Base-by-base conservation (phyloP, 768 basidiomycete genomes). In the Boletus rex-veris region DNA sequence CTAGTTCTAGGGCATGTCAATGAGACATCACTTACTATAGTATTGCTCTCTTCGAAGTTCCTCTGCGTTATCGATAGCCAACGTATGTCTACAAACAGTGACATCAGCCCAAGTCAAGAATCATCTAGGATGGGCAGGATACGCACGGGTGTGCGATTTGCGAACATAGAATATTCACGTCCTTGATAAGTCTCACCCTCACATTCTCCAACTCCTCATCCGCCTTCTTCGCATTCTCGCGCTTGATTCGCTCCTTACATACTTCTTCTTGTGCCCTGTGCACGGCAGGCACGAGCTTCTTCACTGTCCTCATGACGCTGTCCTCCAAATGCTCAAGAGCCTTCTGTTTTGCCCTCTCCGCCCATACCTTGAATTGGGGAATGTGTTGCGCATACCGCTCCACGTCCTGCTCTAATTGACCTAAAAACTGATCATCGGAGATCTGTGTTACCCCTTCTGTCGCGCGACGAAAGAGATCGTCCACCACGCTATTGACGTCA, bases 391-490 rank as follows among this genome's bases (percentile, higher is more conserved):
- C 9, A 19, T 49, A 33, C 19, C 11, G 28, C n/a, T 53, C 54
- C 48, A 49, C 38, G 19, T 45, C 48, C 26, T 46, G 28, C 1
- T 26, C 38, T 15, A 68, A 11, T 1, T 52, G 31, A 1, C 35
- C 40, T 21, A 70, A 48, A 28, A 68, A 60, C 8, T 52, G 52
- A 26, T n/a, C 31, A 16, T 68, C 66, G 0, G 53, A 12, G 4
- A 60, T 45, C 2, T 33, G n/a, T 19, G n/a, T 21, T 19, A 47
- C 48, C 6, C 31, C 41, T 3, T 10, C 26, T 3, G 33, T 43
- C 18, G 63, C 56, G 0, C n/a, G 37, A 10, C 6, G 44, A n/a
- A 65, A 2, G 15, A 55, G 46, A 11, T 18, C 16, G 6, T 61
- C 45, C n/a, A 62, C 16, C 7, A 9, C 2, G 16, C 14, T 16